These are phyloP conservation scores for Geosmithia flava DNA, from an alignment of 2,329 filamentous ascomycete species.

Conservation along the genomic window DNA sequence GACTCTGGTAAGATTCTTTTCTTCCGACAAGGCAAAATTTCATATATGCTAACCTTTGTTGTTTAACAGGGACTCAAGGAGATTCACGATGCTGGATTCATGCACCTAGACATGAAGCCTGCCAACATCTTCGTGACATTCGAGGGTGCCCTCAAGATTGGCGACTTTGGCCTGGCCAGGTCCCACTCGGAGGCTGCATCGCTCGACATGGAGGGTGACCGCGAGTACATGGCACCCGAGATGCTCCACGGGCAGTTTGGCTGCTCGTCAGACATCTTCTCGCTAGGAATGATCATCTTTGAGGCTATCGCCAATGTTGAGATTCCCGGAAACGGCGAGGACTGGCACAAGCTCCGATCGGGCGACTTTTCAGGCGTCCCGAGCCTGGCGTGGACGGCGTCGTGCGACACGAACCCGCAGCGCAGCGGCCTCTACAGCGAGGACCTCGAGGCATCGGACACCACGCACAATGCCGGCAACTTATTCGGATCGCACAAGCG, in stretches of 20 bases:
- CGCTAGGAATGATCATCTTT: constrained; percentile 84
- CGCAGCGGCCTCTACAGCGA: constrained; percentile 29
- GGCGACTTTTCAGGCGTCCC: constrained; percentile 85
- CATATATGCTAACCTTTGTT: constrained; percentile 4
- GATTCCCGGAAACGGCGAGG: constrained; percentile 82
- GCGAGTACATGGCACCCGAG: constrained; percentile 92
- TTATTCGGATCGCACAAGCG: constrained; percentile 34
- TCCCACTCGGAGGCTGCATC: constrained; percentile 66
- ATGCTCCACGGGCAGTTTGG: constrained; percentile 78
- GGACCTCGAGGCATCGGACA: constrained; percentile 15
- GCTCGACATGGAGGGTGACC: constrained; percentile 77
- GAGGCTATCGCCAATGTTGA: constrained; percentile 92
- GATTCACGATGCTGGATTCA: constrained; percentile 79
- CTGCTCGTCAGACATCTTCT: constrained; percentile 87
- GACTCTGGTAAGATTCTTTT: constrained; percentile 49
- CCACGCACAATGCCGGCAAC: constrained; percentile 18
- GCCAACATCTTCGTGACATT: constrained; percentile 75
- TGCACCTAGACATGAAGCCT: constrained; percentile 76
- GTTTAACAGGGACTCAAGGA: constrained; percentile 63
- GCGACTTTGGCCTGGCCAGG: constrained; percentile 74
- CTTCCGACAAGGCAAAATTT: background rate
- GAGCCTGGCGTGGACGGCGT: constrained; percentile 70
- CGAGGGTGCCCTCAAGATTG: constrained; percentile 73
- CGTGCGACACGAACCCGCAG: constrained; percentile 60
- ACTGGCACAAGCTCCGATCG: constrained; percentile 80